These are phyloP conservation scores for Casaregolazyma suthepensis DNA, from an alignment of 1,139 yeast genomes.

Conservation along the genomic window DNA sequence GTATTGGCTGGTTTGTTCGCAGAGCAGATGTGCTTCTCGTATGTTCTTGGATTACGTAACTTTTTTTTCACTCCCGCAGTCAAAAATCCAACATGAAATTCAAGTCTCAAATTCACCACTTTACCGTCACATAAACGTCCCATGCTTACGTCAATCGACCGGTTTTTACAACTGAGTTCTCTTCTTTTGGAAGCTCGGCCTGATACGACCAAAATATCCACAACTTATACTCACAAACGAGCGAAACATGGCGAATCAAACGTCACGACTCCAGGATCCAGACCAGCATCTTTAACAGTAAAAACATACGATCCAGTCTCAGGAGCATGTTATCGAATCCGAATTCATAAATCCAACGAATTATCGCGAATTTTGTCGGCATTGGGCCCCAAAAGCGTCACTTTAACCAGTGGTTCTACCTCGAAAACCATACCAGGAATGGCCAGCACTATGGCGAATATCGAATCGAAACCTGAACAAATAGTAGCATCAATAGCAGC, in stretches of 20 bases:
- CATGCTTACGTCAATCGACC: constrained; percentile 41
- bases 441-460: constrained; percentile 29
- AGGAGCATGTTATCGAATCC: constrained; percentile 60
- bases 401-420: constrained; percentile 17
- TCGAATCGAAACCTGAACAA: constrained; percentile 15
- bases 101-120: neutral
- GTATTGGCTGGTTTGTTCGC: too few species aligned
- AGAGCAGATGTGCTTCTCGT: too few species aligned
- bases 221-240: constrained; percentile 41
- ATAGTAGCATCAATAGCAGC: constrained; percentile 10
- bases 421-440: constrained; percentile 19
- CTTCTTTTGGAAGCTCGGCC: constrained; percentile 46
- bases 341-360: constrained; percentile 65
- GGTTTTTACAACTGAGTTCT: constrained; percentile 44
- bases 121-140: constrained; percentile 13
- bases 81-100: neutral
- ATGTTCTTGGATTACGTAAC: too few species aligned
- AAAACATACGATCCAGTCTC: constrained; percentile 67
- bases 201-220: constrained; percentile 30
- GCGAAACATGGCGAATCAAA: constrained; percentile 25
- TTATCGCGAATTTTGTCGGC: constrained; percentile 72
- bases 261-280: constrained; percentile 23
- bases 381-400: constrained; percentile 81
- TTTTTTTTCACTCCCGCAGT: too few species aligned
- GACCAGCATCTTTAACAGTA: constrained; percentile 45